phyloP scores from a whole-genome alignment of 78 protist genomes.

The Emiliania huxleyi region DNA sequence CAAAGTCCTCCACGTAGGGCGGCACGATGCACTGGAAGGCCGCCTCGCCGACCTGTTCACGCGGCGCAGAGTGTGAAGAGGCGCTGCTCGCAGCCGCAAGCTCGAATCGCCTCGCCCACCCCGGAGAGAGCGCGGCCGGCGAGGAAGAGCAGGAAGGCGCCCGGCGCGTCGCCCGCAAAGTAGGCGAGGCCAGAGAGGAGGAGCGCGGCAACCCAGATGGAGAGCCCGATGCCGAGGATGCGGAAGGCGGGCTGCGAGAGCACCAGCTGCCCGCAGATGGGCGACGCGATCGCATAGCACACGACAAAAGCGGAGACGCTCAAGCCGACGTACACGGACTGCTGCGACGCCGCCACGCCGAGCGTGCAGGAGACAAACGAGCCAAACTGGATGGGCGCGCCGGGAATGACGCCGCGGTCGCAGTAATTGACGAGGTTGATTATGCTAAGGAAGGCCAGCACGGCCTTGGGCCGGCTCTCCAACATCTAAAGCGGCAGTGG shows the following conservation, averaged over 20 bases:
- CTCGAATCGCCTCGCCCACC: no score
- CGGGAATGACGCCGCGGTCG: background rate
- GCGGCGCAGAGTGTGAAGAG: no score
- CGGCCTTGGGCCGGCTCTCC: background rate
- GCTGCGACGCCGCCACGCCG: background rate
- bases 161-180: background rate
- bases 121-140: background rate
- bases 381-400: background rate
- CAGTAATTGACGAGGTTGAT: background rate
- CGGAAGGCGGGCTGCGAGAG: background rate
- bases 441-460: background rate
- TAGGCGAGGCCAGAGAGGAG: background rate
- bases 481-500: no score
- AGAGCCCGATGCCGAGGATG: background rate
- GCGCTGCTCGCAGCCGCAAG: no score
- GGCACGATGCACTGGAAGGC: slow-evolving; percentile 26
- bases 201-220: background rate
- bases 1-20: slow-evolving; percentile 22
- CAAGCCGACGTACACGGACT: background rate
- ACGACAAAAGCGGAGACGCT: background rate
- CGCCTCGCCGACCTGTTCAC: no score
- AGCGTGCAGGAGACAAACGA: background rate
- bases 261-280: background rate
- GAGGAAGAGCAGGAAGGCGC: background rate
- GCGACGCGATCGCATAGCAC: background rate